Percentiles rank a stretch among this genome's conserved stretches.
phyloP scores from a whole-genome alignment of 352 stramenopile species.

The Pythium sukuiense region DNA sequence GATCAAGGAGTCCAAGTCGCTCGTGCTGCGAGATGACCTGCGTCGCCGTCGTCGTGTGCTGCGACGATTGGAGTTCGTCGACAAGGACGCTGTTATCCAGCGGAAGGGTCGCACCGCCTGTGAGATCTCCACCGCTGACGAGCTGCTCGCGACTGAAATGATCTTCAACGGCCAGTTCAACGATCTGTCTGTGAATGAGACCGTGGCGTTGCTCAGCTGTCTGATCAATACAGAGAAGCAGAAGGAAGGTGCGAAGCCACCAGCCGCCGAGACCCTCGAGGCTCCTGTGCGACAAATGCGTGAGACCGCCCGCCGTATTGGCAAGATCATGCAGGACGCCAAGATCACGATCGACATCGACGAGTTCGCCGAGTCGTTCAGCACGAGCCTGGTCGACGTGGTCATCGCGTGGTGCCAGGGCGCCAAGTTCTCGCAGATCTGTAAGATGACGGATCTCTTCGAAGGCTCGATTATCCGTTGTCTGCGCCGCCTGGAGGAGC shows the following conservation, averaged over 20 bases:
- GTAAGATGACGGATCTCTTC: conserved; percentile 97
- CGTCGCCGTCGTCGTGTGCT: conserved; percentile 96
- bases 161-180: conserved; percentile 99
- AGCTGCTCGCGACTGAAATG: conserved; percentile 98
- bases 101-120: conserved; percentile 98
- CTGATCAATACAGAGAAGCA: conserved; percentile 96
- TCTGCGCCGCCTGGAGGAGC: conserved; percentile 96
- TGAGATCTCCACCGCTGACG: conserved; percentile 98
- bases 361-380: conserved; percentile 97
- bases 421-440: conserved; percentile 98
- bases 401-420: conserved; percentile 97
- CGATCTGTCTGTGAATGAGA: conserved; percentile 96
- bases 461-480: conserved; percentile 99
- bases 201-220: conserved; percentile 94
- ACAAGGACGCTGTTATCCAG: conserved; percentile 96
- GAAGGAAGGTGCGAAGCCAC: conserved; percentile 86
- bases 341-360: conserved; percentile 96
- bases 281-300: conserved; percentile 93
- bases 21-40: conserved; percentile 96
- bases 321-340: conserved; percentile 89
- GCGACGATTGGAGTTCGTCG: conserved; percentile 95
- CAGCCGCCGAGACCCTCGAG: conserved; percentile 80
- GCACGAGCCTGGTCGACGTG: conserved; percentile 97
- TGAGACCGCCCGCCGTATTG: conserved; percentile 92
- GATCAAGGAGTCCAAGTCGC: conserved; percentile 93